Evolutionary conservation across 768 basidiomycete genomes (phyloP), one percentile per base, ranked within the genome.

Genomic region (Cystobasidium onofrii): DNA sequence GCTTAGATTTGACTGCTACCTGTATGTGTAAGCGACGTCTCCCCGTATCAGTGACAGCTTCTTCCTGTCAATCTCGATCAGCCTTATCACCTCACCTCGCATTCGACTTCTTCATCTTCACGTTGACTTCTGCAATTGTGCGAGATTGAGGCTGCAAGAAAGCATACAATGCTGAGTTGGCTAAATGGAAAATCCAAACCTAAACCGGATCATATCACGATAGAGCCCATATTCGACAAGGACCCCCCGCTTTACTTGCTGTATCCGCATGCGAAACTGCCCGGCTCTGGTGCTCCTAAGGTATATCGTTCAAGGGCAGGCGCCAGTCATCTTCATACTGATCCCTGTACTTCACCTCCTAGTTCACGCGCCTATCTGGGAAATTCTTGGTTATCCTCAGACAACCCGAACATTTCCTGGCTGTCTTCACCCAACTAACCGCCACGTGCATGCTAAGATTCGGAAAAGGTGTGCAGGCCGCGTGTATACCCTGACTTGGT

Each of bases 191-290:
- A 60, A 29, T 15, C 29, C 20, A 60, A 29, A 60, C 17, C 27
- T 15, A 60, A 60, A 29, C 57, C 33, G 27, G 57, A 60, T 29
- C 57, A 60, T 60, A 20, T 27, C 6, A 27, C 25, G 10, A 60
- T 60, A 34, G 63, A 64, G 23, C 36, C 63, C 10, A 41, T 64
- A 12, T 64, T 64, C 34, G 63, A 64, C 27, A 36, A 15, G 23
- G 44, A 64, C 18, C 63, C 63, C 2, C 63, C 63, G 2, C 63
- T 64, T 27, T 64, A 64, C 44, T 41, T 64, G 23, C 33, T 64
- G 23, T 64, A 64, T 27, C 63, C 63, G 7, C 63, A 64, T 36
- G 63, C 63, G 23, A 46, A 41, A 41, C 27, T 20, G 27, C 39
- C 63, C n/a, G 63, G 63, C 13, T 41, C 39, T 10, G n/a, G 12